Evolutionary conservation across 1,284 basidiomycete species (phyloP).

Genomic region (Papiliotrema laurentii): DNA sequence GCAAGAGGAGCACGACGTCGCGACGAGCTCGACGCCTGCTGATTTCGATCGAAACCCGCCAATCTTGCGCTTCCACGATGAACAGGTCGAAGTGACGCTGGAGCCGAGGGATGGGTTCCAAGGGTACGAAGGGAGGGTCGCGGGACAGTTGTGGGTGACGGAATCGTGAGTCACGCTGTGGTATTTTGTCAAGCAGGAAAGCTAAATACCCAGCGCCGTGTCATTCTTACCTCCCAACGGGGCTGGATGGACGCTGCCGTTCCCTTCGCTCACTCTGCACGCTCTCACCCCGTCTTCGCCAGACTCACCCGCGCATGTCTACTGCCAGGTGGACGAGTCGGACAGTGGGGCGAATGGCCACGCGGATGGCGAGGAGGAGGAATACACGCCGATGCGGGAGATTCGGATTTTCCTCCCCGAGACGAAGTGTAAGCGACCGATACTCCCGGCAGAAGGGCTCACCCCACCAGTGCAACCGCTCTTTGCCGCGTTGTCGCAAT

Average conservation of each 20-base stretch:
- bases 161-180: slow-evolving; percentile 60
- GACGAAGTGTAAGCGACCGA: slow-evolving; percentile 56
- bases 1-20: slow-evolving; percentile 61
- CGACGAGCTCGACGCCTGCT: slow-evolving; percentile 69
- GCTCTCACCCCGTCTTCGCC: slow-evolving; percentile 68
- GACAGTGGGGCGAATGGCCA: slow-evolving; percentile 17
- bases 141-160: slow-evolving; percentile 70
- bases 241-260: slow-evolving; percentile 69
- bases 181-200: neutral
- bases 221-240: slow-evolving; percentile 63
- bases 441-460: neutral
- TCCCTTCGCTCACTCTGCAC: slow-evolving; percentile 80
- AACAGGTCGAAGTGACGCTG: slow-evolving; percentile 59
- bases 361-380: slow-evolving; percentile 47
- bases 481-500: slow-evolving; percentile 80
- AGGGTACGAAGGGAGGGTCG: slow-evolving; percentile 47
- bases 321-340: slow-evolving; percentile 80
- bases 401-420: slow-evolving; percentile 65
- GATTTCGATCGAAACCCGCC: slow-evolving; percentile 78
- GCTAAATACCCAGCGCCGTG: slow-evolving; percentile 56
- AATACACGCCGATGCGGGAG: slow-evolving; percentile 63
- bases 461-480: slow-evolving; percentile 70
- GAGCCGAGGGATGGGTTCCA: slow-evolving; percentile 48
- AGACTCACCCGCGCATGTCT: slow-evolving; percentile 61
- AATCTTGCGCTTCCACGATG: slow-evolving; percentile 66